These are phyloP conservation scores for Synchytrium microbalum DNA, from an alignment of 371 early-diverging fungal species.

Conservation along the genomic window DNA sequence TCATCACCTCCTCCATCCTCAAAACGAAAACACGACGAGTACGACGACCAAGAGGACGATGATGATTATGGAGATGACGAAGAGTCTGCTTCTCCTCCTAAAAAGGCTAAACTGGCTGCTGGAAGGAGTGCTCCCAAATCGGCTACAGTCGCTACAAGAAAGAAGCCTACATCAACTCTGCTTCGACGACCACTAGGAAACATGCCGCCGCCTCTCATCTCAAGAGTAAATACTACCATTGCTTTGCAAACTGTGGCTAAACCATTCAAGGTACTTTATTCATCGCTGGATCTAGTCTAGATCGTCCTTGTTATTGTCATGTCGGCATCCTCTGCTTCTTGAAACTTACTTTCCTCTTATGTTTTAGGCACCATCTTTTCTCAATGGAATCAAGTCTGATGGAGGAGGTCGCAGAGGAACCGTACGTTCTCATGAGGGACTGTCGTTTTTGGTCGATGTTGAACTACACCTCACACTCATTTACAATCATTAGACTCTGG, in stretches of 20 bases:
- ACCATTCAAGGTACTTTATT: neutral
- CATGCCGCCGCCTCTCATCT: neutral
- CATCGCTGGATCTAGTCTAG: neutral
- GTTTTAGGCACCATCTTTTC: neutral
- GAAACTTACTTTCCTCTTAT: too few relatives aligned
- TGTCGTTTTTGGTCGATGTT: too few relatives aligned
- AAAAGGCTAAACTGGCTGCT: neutral
- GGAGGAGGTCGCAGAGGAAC: neutral
- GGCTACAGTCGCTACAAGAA: neutral
- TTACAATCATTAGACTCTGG: slow-evolving; percentile 37
- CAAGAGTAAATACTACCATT: neutral
- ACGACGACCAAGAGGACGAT: neutral
- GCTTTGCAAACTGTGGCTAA: neutral
- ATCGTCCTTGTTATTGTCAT: neutral
- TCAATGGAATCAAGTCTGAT: neutral
- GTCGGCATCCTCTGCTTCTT: neutral
- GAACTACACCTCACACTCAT: neutral
- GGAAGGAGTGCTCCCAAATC: neutral
- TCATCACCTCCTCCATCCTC: too few relatives aligned
- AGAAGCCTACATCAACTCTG: too few relatives aligned
- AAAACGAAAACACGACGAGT: too few relatives aligned
- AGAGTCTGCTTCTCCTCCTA: neutral
- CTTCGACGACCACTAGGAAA: too few relatives aligned
- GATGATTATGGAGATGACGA: neutral
- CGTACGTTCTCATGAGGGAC: neutral